Conservation (phyloP, 176 grass and related monocot species). For the sorghum (Sorghum bicolor) region Sorghum_bicolor_NCBIv3 NC_012873.2:5518001-5518500, state of each 20-base stretch:
- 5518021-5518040: background rate
- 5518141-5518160: background rate
- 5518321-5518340: conserved; percentile 18
- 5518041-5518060: background rate
- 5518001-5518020: background rate
- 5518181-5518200: background rate
- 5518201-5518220: background rate
- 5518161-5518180: background rate
- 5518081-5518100: background rate
- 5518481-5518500: background rate
- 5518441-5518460: background rate
- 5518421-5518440: background rate
- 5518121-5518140: background rate
- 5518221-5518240: background rate
- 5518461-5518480: background rate
- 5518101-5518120: background rate
- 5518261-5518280: background rate
- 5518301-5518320: conserved; percentile 7
- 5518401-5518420: background rate
- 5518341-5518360: background rate
- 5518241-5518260: background rate
- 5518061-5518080: background rate
- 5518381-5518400: conserved; percentile 8
- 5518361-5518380: background rate
- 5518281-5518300: conserved; percentile 2